Conservation (phyloP, 495 filamentous ascomycete genomes). For the Pyronema omphalodes region DNA sequence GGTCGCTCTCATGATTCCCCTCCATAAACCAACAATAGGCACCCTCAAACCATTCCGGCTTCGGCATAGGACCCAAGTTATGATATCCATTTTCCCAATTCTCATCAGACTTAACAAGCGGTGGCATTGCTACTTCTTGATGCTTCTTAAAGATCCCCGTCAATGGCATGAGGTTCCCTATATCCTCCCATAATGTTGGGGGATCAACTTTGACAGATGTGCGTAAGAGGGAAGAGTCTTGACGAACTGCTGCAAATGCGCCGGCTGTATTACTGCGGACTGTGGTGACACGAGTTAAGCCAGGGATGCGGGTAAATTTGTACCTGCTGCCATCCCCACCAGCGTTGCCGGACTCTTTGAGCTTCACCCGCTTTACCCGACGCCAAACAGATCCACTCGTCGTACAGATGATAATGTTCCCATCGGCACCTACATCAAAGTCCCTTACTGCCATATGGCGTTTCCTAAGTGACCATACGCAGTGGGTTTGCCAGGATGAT, state of each 20-base stretch:
- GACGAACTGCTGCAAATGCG: constrained; percentile 70
- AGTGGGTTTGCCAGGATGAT: constrained; percentile 38
- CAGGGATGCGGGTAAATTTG: constrained; percentile 80
- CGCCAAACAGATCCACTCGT: constrained; percentile 82
- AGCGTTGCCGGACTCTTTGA: constrained; percentile 44
- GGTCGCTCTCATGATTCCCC: constrained; percentile 5
- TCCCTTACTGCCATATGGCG: constrained; percentile 71
- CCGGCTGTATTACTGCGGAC: constrained; percentile 78
- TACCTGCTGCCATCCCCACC: constrained; percentile 35
- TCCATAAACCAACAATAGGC: constrained; percentile 22
- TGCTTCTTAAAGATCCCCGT: constrained; percentile 15
- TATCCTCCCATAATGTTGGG: constrained; percentile 52
- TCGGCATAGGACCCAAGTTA: constrained; percentile 5
- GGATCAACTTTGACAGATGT: constrained; percentile 48
- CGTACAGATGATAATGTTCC: constrained; percentile 86
- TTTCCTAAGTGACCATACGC: constrained; percentile 67
- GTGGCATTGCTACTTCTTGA: constrained; percentile 8
- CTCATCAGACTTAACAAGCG: constrained; percentile 8
- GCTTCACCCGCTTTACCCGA: constrained; percentile 58
- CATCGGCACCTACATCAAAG: constrained; percentile 77
- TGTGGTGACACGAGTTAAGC: constrained; percentile 60
- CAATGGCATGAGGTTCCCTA: constrained; percentile 51
- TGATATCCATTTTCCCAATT: constrained; percentile 13
- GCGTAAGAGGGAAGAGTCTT: constrained; percentile 64
- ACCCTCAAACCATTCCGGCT: constrained; percentile 23